Evolutionary conservation across 2,329 filamentous ascomycete species (phyloP).

Genomic region (Ampelomyces quisqualis): DNA sequence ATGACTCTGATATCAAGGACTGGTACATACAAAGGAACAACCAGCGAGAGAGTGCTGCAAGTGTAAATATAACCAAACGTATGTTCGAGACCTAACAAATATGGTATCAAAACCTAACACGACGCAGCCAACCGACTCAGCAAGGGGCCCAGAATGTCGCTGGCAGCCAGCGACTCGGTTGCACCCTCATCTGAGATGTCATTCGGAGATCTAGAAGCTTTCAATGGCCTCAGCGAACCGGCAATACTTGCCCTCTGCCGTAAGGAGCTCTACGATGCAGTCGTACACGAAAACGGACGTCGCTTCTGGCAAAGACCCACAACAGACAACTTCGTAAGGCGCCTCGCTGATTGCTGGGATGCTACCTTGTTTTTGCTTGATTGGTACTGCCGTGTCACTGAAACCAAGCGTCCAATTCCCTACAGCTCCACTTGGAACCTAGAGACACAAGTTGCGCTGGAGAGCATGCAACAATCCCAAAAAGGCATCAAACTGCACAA

Average conservation of each 20-base stretch:
- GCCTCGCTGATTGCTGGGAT: slow-evolving; percentile 55
- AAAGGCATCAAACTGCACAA: slow-evolving; percentile 59
- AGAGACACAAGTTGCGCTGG: slow-evolving; percentile 57
- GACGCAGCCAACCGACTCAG: slow-evolving; percentile 18
- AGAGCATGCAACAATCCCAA: slow-evolving; percentile 55
- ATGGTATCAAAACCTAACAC: slow-evolving; percentile 2
- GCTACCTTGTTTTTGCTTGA: slow-evolving; percentile 57
- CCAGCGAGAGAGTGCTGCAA: slow-evolving; percentile 12
- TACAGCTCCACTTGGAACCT: slow-evolving; percentile 61
- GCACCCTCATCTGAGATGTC: slow-evolving; percentile 33
- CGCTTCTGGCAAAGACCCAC: slow-evolving; percentile 47
- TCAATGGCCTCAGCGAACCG: slow-evolving; percentile 51
- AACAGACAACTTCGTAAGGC: slow-evolving; percentile 51
- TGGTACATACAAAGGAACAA: slow-evolving; percentile 49
- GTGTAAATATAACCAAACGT: slow-evolving; percentile 9
- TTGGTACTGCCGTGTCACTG: slow-evolving; percentile 54
- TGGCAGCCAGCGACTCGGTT: slow-evolving; percentile 27
- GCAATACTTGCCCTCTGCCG: slow-evolving; percentile 53
- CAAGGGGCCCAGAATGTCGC: slow-evolving; percentile 27
- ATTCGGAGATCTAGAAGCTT: slow-evolving; percentile 38
- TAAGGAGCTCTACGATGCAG: slow-evolving; percentile 49
- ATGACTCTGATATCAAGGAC: slow-evolving; percentile 52
- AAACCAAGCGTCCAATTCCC: slow-evolving; percentile 53
- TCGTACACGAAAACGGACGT: slow-evolving; percentile 49
- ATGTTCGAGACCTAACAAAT: slow-evolving; percentile 4